These are phyloP conservation scores for Candida alai DNA, from an alignment of 805 yeast species.

Conservation along the genomic window DNA sequence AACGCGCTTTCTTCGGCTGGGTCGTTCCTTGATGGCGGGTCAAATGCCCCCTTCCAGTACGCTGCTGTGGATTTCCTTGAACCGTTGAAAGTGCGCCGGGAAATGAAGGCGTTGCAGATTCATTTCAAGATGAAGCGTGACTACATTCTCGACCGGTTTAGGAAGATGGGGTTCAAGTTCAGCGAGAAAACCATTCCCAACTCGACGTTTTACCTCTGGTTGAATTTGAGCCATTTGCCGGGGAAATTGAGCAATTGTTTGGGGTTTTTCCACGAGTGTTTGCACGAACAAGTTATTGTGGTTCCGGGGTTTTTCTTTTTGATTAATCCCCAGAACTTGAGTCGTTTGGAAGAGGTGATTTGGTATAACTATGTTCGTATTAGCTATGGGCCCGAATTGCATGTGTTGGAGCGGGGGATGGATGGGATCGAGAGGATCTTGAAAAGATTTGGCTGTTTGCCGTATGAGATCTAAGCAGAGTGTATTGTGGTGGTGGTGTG, in stretches of 20 bases:
- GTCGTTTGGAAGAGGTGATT: conserved; percentile 48
- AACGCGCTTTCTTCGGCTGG: conserved; percentile 55
- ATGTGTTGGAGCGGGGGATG: conserved; percentile 50
- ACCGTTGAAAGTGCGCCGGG: conserved; percentile 46
- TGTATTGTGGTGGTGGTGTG: not conserved
- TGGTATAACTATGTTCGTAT: conserved; percentile 58
- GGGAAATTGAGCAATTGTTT: conserved; percentile 53
- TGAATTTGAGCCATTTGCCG: conserved; percentile 52
- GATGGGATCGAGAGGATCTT: conserved; percentile 54
- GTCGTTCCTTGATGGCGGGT: conserved; percentile 57
- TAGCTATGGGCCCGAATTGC: conserved; percentile 58
- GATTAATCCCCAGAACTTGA: conserved; percentile 50
- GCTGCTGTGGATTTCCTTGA: conserved; percentile 54
- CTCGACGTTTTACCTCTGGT: conserved; percentile 59
- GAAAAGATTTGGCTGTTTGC: conserved; percentile 39
- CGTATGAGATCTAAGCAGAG: conserved; percentile 18
- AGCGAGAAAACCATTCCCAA: conserved; percentile 44
- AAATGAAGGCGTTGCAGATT: conserved; percentile 54
- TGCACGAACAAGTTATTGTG: conserved; percentile 55
- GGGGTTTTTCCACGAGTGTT: conserved; percentile 61
- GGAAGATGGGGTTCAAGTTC: conserved; percentile 52
- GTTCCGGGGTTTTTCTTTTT: conserved; percentile 64
- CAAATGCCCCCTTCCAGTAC: conserved; percentile 58
- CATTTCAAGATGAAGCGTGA: conserved; percentile 58
- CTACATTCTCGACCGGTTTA: conserved; percentile 46